A percentile compares a stretch with the other conserved stretches of the same genome.
Conservation (phyloP, 306 rosid genomes). For the Vicia faba region DNA sequence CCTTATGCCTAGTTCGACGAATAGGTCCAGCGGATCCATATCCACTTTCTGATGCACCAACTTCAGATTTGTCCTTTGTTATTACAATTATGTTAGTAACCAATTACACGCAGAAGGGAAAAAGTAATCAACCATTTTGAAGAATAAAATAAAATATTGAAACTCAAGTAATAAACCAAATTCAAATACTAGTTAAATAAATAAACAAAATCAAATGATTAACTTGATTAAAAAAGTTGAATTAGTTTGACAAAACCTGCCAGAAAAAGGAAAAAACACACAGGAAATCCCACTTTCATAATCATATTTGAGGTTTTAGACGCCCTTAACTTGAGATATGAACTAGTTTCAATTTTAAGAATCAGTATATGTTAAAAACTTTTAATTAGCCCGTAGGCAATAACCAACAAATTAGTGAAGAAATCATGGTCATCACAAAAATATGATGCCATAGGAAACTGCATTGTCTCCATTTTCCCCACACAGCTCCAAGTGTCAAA, state of each 20-base stretch:
- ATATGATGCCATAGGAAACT: too few relatives aligned
- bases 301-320: slow-evolving; percentile 16
- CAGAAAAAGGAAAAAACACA: slow-evolving; percentile 12
- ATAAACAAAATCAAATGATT: neutral
- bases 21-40: slow-evolving; percentile 82
- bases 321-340: slow-evolving; percentile 4
- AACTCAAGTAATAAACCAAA: slow-evolving; percentile 27
- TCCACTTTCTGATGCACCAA: slow-evolving; percentile 50
- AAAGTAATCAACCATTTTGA: slow-evolving; percentile 14
- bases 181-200: slow-evolving; percentile 1
- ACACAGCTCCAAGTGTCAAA: neutral
- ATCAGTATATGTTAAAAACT: neutral
- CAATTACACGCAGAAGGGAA: neutral
- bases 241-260: neutral
- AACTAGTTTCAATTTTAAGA: slow-evolving; percentile 20
- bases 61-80: slow-evolving; percentile 53
- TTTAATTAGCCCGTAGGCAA: slow-evolving; percentile 6
- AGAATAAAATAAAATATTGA: neutral
- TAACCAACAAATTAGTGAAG: slow-evolving; percentile 12
- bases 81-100: slow-evolving; percentile 25
- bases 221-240: slow-evolving; percentile 2
- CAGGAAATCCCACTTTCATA: slow-evolving; percentile 16
- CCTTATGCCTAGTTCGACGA: slow-evolving; percentile 55
- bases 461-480: neutral
- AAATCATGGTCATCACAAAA: slow-evolving; percentile 10